phyloP scores from a whole-genome alignment of 2,329 filamentous ascomycete genomes.

The Gnomoniopsis smithogilvyi region DNA sequence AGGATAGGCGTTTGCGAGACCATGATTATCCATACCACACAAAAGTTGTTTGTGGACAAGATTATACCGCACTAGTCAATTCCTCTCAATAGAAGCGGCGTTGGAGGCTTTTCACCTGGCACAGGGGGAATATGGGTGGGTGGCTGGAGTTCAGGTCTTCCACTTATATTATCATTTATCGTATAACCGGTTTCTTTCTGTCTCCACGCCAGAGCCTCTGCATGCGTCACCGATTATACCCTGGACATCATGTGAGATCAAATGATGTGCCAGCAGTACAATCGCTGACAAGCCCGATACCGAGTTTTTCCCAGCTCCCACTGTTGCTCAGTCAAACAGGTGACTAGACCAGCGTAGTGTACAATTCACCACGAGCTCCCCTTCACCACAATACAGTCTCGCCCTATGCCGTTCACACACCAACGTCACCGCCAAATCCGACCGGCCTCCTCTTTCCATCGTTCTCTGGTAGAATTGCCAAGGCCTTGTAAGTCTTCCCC shows the following conservation, averaged over 20 bases:
- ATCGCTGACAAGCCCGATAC: too few relatives aligned
- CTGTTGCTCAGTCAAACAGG: not conserved
- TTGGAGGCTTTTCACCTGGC: not conserved
- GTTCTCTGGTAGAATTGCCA: slow-evolving; percentile 86
- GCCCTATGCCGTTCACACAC: not conserved
- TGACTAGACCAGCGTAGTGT: not conserved
- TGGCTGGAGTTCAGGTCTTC: not conserved
- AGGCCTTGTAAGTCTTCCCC: slow-evolving; percentile 90
- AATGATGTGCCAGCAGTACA: too few relatives aligned
- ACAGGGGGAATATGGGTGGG: not conserved
- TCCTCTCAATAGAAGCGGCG: not conserved
- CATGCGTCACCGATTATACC: not conserved
- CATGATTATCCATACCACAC: not conserved
- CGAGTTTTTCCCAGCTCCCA: too few relatives aligned
- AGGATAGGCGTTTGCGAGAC: not conserved
- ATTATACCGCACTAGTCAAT: not conserved
- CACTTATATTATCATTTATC: not conserved
- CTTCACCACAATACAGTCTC: not conserved
- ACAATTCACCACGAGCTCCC: not conserved
- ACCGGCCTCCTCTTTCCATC: slow-evolving; percentile 72
- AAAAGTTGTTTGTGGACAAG: not conserved
- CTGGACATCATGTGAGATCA: too few relatives aligned
- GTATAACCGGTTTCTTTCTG: not conserved
- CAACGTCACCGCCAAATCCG: slow-evolving; percentile 79
- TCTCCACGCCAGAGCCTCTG: not conserved